Evolutionary conservation across 2,329 filamentous ascomycete genomes (phyloP), one percentile per base, ranked within the genome.

Genomic region (Ophiocordyceps polyrhachis-furcata): DNA sequence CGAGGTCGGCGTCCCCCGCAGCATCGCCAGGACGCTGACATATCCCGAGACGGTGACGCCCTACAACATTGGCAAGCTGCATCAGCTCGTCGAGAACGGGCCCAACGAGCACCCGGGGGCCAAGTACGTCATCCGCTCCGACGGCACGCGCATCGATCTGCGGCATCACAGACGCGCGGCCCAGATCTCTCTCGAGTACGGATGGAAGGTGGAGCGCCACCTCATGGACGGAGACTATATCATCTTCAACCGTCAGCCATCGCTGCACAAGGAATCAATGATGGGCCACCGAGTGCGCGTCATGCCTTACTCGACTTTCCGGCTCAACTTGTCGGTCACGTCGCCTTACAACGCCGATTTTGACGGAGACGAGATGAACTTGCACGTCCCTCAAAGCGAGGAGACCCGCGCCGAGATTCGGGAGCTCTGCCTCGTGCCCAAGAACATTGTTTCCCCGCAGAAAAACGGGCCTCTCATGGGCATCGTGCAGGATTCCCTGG

Each of bases 311-410:
- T 98, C 91, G 6, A 99, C 91, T 1, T 99, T 99, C 71, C 81
- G 91, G 50, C 74, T 99, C 42, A 99, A 99, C 58, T 65, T 98
- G 53, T 98, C 91, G 0, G 91, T 98, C 57, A 98, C 93, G 1
- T 93, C 88, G 25, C 91, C 91, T 0, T 99, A 99, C 71, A 99
- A 99, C 67, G 91, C 91, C 55, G 91, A 98, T 83, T 98, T 98
- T 66, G 91, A 98, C 58, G 91, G 91, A 66, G 91, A 98, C 62
- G 91, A 99, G 65, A 99, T 99, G 91, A 99, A 99, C 60, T 77
- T 99, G 67, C 91, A 99, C 74, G 93, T 98, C 44, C 93, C 91
- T 4, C 91, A 99, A 58, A 91, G 84, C 35, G 88, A 98, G 58
- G 93, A 99, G 63, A 93, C 93, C 31, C 83, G 91, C 48, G 87